Conservation (phyloP, 345 rosid species). For the Orychophragmus violaceus region DNA sequence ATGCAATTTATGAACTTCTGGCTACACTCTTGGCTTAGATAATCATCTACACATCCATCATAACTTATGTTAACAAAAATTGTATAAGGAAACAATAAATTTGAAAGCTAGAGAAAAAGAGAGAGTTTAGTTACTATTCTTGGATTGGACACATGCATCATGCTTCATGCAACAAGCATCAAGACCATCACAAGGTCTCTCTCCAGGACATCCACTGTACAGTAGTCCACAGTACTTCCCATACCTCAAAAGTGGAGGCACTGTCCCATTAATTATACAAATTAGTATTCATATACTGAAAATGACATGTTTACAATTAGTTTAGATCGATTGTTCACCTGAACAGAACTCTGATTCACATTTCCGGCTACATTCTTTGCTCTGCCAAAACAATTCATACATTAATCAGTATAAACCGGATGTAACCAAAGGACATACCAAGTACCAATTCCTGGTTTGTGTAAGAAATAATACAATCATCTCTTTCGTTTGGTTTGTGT, state of each 20-base stretch:
- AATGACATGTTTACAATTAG: background rate
- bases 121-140: conserved; percentile 45
- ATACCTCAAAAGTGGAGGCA: conserved; percentile 85
- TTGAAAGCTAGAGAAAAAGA: background rate
- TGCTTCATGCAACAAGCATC: conserved; percentile 97
- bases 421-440: background rate
- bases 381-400: conserved; percentile 31
- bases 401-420: background rate
- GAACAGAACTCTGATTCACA: conserved; percentile 84
- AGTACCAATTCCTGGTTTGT: background rate
- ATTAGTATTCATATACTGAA: background rate
- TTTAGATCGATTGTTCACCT: conserved; percentile 38
- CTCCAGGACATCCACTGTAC: conserved; percentile 91
- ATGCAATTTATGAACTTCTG: conserved; percentile 65
- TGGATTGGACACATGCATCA: conserved; percentile 74
- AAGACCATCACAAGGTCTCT: conserved; percentile 87
- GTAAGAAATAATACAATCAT: background rate
- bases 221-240: conserved; percentile 87
- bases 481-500: background rate
- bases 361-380: conserved; percentile 73
- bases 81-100: background rate
- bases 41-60: conserved; percentile 47
- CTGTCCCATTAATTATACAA: conserved; percentile 27
- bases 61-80: background rate
- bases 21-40: conserved; percentile 89